A percentile compares a stretch with the other conserved stretches of the same genome.
Evolutionary conservation across 208 protist species (phyloP).

Genomic region (Strigomonas culicis): DNA sequence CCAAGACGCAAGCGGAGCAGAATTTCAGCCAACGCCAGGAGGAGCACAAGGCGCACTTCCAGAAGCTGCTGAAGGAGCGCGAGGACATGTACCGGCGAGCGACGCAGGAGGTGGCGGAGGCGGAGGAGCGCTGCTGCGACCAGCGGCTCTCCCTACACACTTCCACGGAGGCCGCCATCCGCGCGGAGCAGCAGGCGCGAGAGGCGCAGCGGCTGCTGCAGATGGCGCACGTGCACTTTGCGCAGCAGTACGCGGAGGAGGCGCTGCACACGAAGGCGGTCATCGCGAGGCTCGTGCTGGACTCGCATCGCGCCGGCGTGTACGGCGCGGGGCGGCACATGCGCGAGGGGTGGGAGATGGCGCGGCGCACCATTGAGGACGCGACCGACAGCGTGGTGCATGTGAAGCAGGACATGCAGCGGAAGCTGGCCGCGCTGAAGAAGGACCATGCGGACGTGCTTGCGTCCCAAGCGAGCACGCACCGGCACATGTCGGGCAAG

Average conservation of each 20-base stretch:
- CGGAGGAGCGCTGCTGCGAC: conserved; percentile 15
- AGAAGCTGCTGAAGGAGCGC: conserved; percentile 27
- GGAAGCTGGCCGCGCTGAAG: conserved; percentile 14
- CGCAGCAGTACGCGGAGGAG: conserved; percentile 29
- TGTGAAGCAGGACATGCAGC: conserved; percentile 16
- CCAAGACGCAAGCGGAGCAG: conserved; percentile 26
- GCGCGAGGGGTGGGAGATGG: conserved; percentile 17
- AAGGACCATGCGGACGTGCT: not conserved
- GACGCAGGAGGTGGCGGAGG: conserved; percentile 18
- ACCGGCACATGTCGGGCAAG: not conserved
- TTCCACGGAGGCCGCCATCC: not conserved
- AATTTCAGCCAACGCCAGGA: conserved; percentile 15
- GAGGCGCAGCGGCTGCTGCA: conserved; percentile 24
- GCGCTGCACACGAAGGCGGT: conserved; percentile 25
- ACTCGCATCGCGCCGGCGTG: conserved; percentile 19
- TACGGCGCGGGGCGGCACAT: conserved; percentile 15
- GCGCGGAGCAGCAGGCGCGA: conserved; percentile 13
- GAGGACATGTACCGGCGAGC: conserved; percentile 27
- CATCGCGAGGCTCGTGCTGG: conserved; percentile 4
- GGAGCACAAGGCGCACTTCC: conserved; percentile 25
- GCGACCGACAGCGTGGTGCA: conserved; percentile 5
- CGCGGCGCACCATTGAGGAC: conserved; percentile 7
- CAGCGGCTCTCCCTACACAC: conserved; percentile 18
- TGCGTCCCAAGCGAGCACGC: not conserved
- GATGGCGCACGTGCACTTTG: conserved; percentile 2